These are phyloP conservation scores for Xerophyta viscosa DNA, from an alignment of 106 monocot genomes.

Conservation along the genomic window DNA sequence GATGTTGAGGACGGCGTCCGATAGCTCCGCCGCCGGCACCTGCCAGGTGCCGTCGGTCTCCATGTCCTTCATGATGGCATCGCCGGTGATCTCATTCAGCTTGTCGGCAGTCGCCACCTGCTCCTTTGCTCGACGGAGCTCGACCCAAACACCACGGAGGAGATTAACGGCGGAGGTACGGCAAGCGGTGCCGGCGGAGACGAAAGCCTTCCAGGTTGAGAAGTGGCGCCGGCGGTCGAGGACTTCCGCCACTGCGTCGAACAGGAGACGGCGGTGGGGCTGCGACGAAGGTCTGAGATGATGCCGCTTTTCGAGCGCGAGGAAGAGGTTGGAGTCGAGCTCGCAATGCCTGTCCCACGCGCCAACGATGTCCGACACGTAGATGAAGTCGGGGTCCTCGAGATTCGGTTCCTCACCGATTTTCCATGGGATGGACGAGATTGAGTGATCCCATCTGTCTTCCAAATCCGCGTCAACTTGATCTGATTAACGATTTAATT, in stretches of 20 bases:
- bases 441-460: slow-evolving; percentile 13
- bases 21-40: slow-evolving; percentile 41
- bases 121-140: slow-evolving; percentile 36
- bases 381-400: slow-evolving; percentile 43
- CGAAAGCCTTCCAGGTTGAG: slow-evolving; percentile 44
- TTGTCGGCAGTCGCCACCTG: slow-evolving; percentile 27
- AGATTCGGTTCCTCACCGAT: slow-evolving; percentile 7
- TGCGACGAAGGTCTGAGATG: not conserved
- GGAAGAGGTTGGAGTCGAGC: slow-evolving; percentile 14
- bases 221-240: slow-evolving; percentile 27
- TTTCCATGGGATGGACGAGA: slow-evolving; percentile 9
- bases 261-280: slow-evolving; percentile 50
- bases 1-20: slow-evolving; percentile 69
- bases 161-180: not conserved
- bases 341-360: slow-evolving; percentile 1
- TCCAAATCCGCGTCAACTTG: slow-evolving; percentile 24
- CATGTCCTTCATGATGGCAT: slow-evolving; percentile 52
- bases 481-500: slow-evolving; percentile 12
- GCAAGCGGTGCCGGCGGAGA: not conserved
- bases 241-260: slow-evolving; percentile 63
- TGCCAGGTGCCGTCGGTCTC: slow-evolving; percentile 32
- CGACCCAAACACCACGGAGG: slow-evolving; percentile 43
- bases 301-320: slow-evolving; percentile 28
- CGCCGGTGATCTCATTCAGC: slow-evolving; percentile 35
- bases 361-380: slow-evolving; percentile 46